Base-by-base conservation (phyloP, 2,329 filamentous ascomycete genomes). In the Aureobasidium sp. region DNA sequence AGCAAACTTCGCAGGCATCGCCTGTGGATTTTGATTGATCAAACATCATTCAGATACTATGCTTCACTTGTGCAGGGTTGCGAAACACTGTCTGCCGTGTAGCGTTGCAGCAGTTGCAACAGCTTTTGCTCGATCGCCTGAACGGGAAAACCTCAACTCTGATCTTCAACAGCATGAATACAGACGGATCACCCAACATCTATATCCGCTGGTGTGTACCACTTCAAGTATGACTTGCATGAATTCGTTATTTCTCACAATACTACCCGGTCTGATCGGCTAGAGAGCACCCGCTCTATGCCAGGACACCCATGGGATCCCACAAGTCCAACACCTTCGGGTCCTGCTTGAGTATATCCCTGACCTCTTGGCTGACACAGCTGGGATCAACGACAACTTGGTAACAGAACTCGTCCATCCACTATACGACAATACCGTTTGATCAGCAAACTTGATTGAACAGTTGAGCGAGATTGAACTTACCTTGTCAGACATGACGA, bases 361-460 rank as follows among this genome's bases (percentile, higher is more conserved):
- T 79, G 12, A 94, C 80, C 68, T 88, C 84, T 69, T 83, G 82
- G 61, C 78, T 79, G 3, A 81, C 75, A 27, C 79, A 72, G 5
- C 80, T 81, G 0, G 87, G 86, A 71, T 95, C 89, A 6, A 96
- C 85, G 15, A 95, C 91, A 8, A 88, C 90, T 78, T 96, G 91
- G 71, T 92, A 95, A 47, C 88, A 85, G 76, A 91, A 95, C n/a
- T 42, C 39, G 39, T 42, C 39, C 39, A 42, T 42, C 39, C 39
- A 44, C 65, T 62, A 25, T 0, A 56, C 14, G 22, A 7, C 5
- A 27, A 41, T 25, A 53, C 8, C n/a, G 31, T 53, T 45, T 52
- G 47, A 61, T 61, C 39, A 61, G 49, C 39, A 53, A 15, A 29
- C 11, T 22, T 5, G 5, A 42, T n/a, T 34, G 20, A 20, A 39